phyloP scores from a whole-genome alignment of 2,329 filamentous ascomycete genomes.

The Claviceps maximensis region DNA sequence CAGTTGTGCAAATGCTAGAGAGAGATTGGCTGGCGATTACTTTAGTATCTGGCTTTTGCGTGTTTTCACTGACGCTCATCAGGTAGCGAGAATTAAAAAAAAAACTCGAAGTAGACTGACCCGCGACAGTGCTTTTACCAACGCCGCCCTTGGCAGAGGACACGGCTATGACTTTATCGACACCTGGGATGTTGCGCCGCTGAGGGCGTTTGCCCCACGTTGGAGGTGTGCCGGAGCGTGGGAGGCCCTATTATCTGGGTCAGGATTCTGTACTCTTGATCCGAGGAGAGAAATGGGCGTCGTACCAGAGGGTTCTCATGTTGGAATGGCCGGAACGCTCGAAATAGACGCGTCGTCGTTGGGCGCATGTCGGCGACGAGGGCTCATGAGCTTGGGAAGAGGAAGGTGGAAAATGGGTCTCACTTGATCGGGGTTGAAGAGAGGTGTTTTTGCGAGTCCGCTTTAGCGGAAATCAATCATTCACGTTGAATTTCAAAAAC shows the following conservation, averaged over 20 bases:
- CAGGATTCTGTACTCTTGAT: not conserved
- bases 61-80: not conserved
- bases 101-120: slow-evolving; percentile 35
- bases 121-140: slow-evolving; percentile 86
- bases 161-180: slow-evolving; percentile 88
- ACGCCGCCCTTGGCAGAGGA: slow-evolving; percentile 98
- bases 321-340: slow-evolving; percentile 15
- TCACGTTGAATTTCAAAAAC: not conserved
- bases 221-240: slow-evolving; percentile 50
- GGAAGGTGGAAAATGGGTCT: no score
- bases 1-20: slow-evolving; percentile 69
- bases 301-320: slow-evolving; percentile 85
- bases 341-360: slow-evolving; percentile 24
- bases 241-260: slow-evolving; percentile 53
- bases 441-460: not conserved
- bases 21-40: slow-evolving; percentile 53
- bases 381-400: not conserved
- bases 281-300: not conserved
- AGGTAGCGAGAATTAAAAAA: not conserved
- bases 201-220: slow-evolving; percentile 62
- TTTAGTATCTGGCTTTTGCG: not conserved
- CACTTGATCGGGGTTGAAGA: not conserved
- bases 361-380: slow-evolving; percentile 22
- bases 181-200: slow-evolving; percentile 66
- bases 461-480: not conserved